phyloP scores from a whole-genome alignment of 345 rosid species.

The Salix arbutifolia region DNA sequence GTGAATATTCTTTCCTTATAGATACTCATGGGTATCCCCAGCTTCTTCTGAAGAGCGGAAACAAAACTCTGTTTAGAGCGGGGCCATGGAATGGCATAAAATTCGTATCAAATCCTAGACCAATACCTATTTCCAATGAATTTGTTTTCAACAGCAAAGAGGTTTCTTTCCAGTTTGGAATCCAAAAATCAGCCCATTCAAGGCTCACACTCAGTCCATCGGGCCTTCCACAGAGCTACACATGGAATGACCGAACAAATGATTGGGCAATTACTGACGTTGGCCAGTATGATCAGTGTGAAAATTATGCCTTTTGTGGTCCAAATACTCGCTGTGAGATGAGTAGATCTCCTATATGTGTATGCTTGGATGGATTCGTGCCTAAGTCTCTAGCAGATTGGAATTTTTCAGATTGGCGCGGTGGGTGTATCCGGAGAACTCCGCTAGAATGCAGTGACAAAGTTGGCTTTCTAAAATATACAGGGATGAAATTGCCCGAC shows the following conservation, averaged over 20 bases:
- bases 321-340: neutral
- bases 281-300: slow-evolving; percentile 6
- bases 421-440: no score
- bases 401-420: neutral
- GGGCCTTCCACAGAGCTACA: slow-evolving; percentile 1
- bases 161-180: slow-evolving; percentile 7
- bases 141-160: slow-evolving; percentile 10
- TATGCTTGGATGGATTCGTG: no score
- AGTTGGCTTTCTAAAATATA: no score
- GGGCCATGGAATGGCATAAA: slow-evolving; percentile 25
- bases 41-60: neutral
- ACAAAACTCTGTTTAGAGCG: neutral
- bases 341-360: neutral
- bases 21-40: slow-evolving; percentile 25
- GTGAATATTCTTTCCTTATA: neutral
- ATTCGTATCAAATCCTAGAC: slow-evolving; percentile 6
- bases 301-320: slow-evolving; percentile 14
- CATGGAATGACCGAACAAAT: neutral
- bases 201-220: slow-evolving; percentile 11
- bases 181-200: neutral
- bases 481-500: no score
- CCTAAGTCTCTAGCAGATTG: no score
- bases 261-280: neutral
- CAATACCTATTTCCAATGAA: neutral
- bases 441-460: no score